Evolutionary conservation across 2,329 filamentous ascomycete genomes (phyloP).

Genomic region (Sporothrix protearum): DNA sequence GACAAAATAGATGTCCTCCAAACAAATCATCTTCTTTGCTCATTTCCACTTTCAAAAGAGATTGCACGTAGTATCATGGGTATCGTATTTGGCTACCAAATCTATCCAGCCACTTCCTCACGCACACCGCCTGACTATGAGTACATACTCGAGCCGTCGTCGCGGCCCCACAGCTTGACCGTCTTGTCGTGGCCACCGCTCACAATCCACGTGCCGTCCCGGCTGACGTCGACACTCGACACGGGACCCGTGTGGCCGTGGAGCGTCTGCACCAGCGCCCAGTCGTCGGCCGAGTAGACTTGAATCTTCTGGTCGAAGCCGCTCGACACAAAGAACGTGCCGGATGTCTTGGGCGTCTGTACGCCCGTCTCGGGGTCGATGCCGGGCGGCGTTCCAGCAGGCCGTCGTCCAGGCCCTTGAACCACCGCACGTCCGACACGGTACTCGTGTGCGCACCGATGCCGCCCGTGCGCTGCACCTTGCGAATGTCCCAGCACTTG

Average conservation of each 20-base stretch:
- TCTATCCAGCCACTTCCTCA: neutral
- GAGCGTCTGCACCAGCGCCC: conserved; percentile 81
- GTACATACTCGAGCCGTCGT: conserved; percentile 54
- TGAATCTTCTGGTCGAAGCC: conserved; percentile 96
- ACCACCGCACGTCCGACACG: conserved; percentile 92
- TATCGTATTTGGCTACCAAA: conserved; percentile 16
- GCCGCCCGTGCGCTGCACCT: conserved; percentile 76
- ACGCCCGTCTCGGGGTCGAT: conserved; percentile 60
- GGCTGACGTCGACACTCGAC: conserved; percentile 81
- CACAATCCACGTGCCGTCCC: conserved; percentile 85
- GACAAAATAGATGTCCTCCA: too few species aligned
- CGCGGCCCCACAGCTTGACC: conserved; percentile 92
- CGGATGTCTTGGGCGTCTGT: conserved; percentile 72
- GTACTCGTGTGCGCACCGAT: conserved; percentile 89
- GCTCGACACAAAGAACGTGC: conserved; percentile 84
- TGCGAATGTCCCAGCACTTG: conserved; percentile 96
- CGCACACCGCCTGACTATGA: neutral
- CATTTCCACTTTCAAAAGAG: neutral
- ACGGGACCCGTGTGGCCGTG: conserved; percentile 91
- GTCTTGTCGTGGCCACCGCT: conserved; percentile 93
- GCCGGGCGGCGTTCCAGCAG: conserved; percentile 58
- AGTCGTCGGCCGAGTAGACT: conserved; percentile 94
- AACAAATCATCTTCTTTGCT: too few species aligned
- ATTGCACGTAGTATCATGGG: neutral
- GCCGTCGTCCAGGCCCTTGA: conserved; percentile 77